Evolutionary conservation across 1,284 basidiomycete genomes (phyloP).

Genomic region (Pyrrhoderma noxium): DNA sequence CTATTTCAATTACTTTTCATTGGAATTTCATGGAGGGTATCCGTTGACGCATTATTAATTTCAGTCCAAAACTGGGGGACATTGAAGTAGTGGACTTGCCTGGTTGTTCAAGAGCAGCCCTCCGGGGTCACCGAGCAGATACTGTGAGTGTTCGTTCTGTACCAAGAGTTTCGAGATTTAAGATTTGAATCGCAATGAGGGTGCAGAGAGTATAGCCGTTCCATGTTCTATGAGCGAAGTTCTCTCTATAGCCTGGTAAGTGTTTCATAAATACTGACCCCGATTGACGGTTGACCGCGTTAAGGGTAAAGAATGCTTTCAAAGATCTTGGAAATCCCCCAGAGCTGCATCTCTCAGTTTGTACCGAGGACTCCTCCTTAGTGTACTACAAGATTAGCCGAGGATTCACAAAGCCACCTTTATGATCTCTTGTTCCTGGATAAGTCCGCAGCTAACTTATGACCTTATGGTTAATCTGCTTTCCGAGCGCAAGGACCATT

Average conservation of each 20-base stretch:
- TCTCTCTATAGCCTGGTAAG: slow-evolving; percentile 43
- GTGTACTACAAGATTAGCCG: slow-evolving; percentile 75
- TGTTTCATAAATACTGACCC: background rate
- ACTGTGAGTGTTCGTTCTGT: slow-evolving; percentile 33
- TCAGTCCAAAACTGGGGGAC: slow-evolving; percentile 70
- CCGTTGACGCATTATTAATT: too few relatives aligned
- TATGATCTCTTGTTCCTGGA: slow-evolving; percentile 30
- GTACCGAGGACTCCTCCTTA: slow-evolving; percentile 68
- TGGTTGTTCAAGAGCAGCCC: slow-evolving; percentile 45
- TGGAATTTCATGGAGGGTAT: too few relatives aligned
- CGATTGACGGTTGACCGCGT: slow-evolving; percentile 11
- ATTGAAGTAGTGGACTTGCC: slow-evolving; percentile 55
- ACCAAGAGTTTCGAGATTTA: background rate
- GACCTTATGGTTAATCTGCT: too few relatives aligned
- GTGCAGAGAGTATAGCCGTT: slow-evolving; percentile 36
- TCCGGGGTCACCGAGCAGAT: slow-evolving; percentile 51
- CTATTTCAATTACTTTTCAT: background rate
- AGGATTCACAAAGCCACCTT: slow-evolving; percentile 66
- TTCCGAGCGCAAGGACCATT: too few relatives aligned
- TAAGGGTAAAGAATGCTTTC: slow-evolving; percentile 54
- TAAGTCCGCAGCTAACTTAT: background rate
- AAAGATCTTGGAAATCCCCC: slow-evolving; percentile 36
- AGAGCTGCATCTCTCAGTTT: slow-evolving; percentile 64
- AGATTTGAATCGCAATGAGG: background rate
- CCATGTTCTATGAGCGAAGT: slow-evolving; percentile 63